phyloP scores from a whole-genome alignment of 768 basidiomycete species.

The Chiua virens region DNA sequence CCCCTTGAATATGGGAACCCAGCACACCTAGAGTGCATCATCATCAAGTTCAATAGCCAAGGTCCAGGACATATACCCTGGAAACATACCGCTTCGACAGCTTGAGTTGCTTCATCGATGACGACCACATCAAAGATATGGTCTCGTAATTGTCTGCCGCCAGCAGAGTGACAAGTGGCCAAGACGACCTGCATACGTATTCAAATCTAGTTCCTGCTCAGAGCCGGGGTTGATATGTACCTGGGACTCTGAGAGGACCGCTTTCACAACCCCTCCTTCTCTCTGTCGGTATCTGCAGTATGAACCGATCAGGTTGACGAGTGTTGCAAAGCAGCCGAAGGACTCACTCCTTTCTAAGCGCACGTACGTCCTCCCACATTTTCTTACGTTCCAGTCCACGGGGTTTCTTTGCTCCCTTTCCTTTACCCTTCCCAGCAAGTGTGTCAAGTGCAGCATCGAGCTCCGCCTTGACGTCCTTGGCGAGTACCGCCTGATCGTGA shows the following conservation, averaged over 20 bases:
- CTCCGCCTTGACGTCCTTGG: slow-evolving; percentile 88
- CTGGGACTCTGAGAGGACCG: slow-evolving; percentile 79
- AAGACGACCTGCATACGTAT: slow-evolving; percentile 63
- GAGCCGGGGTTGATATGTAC: slow-evolving; percentile 32
- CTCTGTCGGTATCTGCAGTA: slow-evolving; percentile 76
- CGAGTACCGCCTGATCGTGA: slow-evolving; percentile 65
- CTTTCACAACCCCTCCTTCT: slow-evolving; percentile 80
- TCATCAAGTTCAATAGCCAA: background rate
- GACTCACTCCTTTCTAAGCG: slow-evolving; percentile 84
- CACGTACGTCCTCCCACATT: slow-evolving; percentile 85
- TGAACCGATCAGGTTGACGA: background rate
- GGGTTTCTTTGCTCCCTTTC: slow-evolving; percentile 67
- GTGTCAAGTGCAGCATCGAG: slow-evolving; percentile 65
- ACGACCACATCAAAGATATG: slow-evolving; percentile 89
- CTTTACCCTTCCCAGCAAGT: slow-evolving; percentile 75
- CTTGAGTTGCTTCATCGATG: slow-evolving; percentile 98
- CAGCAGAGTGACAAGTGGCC: slow-evolving; percentile 93
- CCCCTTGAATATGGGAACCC: slow-evolving; percentile 93
- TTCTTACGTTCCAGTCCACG: slow-evolving; percentile 75
- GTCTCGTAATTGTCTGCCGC: slow-evolving; percentile 75
- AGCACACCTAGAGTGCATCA: slow-evolving; percentile 48
- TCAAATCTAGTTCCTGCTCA: background rate
- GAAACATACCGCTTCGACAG: slow-evolving; percentile 78
- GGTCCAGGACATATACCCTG: background rate
- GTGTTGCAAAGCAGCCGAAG: background rate